Evolutionary conservation across 495 filamentous ascomycete genomes (phyloP).

Genomic region (Lepraria neglecta): DNA sequence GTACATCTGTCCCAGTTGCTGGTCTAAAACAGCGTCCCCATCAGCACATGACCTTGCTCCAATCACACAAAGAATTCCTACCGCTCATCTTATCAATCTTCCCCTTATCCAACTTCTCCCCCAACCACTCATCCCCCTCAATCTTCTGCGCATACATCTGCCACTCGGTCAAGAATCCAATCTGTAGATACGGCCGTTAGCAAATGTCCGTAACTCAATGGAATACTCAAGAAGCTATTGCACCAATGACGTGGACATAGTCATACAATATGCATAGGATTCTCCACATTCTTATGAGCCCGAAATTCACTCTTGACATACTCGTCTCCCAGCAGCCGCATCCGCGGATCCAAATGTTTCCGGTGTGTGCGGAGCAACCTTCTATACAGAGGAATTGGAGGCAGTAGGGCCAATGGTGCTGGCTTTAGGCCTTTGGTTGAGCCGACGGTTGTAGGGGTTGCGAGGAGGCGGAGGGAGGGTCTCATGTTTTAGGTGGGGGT

Average conservation of each 20-base stretch:
- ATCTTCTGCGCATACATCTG: slow-evolving; percentile 87
- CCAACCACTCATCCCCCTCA: slow-evolving; percentile 77
- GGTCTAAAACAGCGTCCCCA: slow-evolving; percentile 48
- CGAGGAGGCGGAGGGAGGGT: slow-evolving; percentile 37
- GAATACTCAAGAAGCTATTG: too few relatives aligned
- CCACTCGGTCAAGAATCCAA: slow-evolving; percentile 95
- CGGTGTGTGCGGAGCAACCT: slow-evolving; percentile 81
- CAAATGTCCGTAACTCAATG: too few relatives aligned
- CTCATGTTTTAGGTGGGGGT: slow-evolving; percentile 29
- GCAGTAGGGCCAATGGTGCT: slow-evolving; percentile 68
- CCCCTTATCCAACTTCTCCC: slow-evolving; percentile 50
- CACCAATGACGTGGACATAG: background rate
- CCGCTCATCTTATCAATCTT: slow-evolving; percentile 79
- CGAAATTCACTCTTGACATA: slow-evolving; percentile 91
- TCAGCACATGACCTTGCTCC: slow-evolving; percentile 6
- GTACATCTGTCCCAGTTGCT: slow-evolving; percentile 88
- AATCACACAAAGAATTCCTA: slow-evolving; percentile 41
- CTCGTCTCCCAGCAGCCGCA: slow-evolving; percentile 78
- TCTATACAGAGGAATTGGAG: slow-evolving; percentile 85
- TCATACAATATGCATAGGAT: slow-evolving; percentile 83
- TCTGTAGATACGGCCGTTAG: slow-evolving; percentile 41
- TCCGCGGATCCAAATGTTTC: slow-evolving; percentile 61
- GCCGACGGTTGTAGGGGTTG: slow-evolving; percentile 42
- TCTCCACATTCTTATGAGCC: slow-evolving; percentile 72
- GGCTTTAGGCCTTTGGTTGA: slow-evolving; percentile 50